Percentiles rank a stretch among this genome's conserved stretches.
Evolutionary conservation across 2,329 filamentous ascomycete species (phyloP).

Genomic region (Clarireedia homoeocarpa): DNA sequence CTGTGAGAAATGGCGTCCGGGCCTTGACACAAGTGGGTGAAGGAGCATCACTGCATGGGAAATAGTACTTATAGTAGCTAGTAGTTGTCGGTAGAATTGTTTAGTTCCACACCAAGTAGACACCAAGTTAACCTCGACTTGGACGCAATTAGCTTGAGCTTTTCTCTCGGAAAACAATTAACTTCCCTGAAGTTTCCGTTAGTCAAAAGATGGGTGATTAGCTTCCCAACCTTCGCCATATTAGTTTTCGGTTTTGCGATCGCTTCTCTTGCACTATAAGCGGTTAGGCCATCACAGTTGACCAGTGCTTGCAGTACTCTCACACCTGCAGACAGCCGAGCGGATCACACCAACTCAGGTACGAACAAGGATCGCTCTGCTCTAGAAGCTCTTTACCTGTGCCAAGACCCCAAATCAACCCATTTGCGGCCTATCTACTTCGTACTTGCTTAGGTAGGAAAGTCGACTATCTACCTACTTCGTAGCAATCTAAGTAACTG

Average conservation of each 20-base stretch:
- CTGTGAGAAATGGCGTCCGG: background rate
- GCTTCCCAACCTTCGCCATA: no score
- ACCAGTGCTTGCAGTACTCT: background rate
- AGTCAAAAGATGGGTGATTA: no score
- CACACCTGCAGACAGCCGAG: slow-evolving; percentile 12
- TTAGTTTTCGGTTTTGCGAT: background rate
- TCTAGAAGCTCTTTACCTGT: background rate
- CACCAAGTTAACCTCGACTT: background rate
- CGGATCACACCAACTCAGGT: slow-evolving; percentile 18
- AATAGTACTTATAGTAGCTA: no score
- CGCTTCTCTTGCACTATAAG: background rate
- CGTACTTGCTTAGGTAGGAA: no score
- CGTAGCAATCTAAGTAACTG: no score
- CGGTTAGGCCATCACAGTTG: slow-evolving; percentile 1
- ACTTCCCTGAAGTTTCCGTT: no score
- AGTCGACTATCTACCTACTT: no score
- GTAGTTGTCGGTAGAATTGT: no score
- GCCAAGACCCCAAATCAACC: background rate
- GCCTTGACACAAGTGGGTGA: background rate
- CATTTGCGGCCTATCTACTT: no score
- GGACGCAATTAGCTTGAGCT: background rate
- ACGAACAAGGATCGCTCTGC: slow-evolving; percentile 16
- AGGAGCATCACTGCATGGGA: no score
- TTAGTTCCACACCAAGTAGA: background rate
- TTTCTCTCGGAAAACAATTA: no score